Conservation (phyloP, 768 basidiomycete genomes). For the Mycena galopus region DNA sequence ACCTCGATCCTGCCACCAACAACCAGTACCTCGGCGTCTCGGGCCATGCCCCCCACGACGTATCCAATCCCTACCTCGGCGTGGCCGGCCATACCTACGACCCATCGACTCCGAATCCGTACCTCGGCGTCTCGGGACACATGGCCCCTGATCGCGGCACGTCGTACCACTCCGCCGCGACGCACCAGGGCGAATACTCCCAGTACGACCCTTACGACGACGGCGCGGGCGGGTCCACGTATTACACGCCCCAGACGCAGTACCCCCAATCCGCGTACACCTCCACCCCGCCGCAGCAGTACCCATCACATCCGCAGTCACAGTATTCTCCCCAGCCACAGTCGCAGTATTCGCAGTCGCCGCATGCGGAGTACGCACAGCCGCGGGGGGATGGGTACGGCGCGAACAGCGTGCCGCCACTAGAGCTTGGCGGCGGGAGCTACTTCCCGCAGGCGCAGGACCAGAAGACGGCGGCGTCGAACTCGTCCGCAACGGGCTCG, state of each 20-base stretch:
- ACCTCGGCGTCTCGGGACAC: background rate
- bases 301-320: constrained; percentile 31
- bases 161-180: constrained; percentile 64
- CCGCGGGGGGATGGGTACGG: constrained; percentile 64
- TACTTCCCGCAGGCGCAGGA: constrained; percentile 14
- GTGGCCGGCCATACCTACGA: constrained; percentile 35
- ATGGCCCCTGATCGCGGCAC: background rate
- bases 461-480: constrained; percentile 26
- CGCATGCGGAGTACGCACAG: constrained; percentile 69
- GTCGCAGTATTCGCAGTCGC: constrained; percentile 40
- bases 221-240: constrained; percentile 35
- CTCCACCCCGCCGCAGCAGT: too few relatives aligned
- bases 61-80: constrained; percentile 61
- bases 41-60: constrained; percentile 61
- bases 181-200: constrained; percentile 62
- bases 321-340: constrained; percentile 38
- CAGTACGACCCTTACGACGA: constrained; percentile 65
- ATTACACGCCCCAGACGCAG: constrained; percentile 46
- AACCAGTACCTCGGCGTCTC: constrained; percentile 55
- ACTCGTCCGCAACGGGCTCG: background rate
- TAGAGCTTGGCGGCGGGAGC: constrained; percentile 35
- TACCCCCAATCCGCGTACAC: constrained; percentile 37
- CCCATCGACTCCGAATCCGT: constrained; percentile 31
- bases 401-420: constrained; percentile 56
- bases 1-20: constrained; percentile 48